A percentile compares a stretch with the other conserved stretches of the same genome.
phyloP scores from a whole-genome alignment of 805 yeast species.

The Metschnikowia orientalis region DNA sequence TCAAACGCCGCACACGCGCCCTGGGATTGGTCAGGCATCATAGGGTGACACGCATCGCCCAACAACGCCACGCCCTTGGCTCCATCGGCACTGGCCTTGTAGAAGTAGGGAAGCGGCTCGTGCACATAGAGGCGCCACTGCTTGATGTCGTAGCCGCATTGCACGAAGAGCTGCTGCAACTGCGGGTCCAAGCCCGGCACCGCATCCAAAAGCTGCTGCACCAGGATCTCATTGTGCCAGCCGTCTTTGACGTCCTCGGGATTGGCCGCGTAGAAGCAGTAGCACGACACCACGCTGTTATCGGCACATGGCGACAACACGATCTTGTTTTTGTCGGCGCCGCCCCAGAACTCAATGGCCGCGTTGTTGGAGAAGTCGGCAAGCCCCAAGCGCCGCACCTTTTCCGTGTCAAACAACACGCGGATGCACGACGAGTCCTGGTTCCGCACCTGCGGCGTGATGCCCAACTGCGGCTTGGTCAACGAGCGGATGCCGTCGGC shows the following conservation, averaged over 20 bases:
- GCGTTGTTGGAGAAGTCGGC: conserved; percentile 21
- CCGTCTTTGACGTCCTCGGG: conserved; percentile 17
- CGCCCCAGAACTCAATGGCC: conserved; percentile 26
- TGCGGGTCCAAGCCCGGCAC: conserved; percentile 20
- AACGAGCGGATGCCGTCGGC: conserved; percentile 29
- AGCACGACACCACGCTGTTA: conserved; percentile 21
- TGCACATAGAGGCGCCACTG: conserved; percentile 26
- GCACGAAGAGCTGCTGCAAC: conserved; percentile 18
- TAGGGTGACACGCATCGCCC: conserved; percentile 11
- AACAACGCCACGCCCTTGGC: conserved; percentile 13
- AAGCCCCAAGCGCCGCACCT: conserved; percentile 17
- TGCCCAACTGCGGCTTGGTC: conserved; percentile 20
- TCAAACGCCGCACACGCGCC: conserved; percentile 11
- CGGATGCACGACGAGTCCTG: conserved; percentile 23
- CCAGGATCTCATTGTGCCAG: conserved; percentile 21
- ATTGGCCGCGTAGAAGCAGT: conserved; percentile 22
- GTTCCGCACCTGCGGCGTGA: conserved; percentile 14
- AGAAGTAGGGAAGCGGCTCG: conserved; percentile 21
- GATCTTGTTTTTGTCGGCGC: conserved; percentile 19
- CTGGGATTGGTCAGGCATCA: conserved; percentile 12
- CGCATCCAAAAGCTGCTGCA: conserved; percentile 16
- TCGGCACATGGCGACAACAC: conserved; percentile 23
- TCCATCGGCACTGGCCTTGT: conserved; percentile 18
- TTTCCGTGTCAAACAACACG: conserved; percentile 20
- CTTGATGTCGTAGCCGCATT: conserved; percentile 23